These are phyloP conservation scores for Kazachstania sp. DNA, from an alignment of 1,139 yeast species.

Conservation along the genomic window DNA sequence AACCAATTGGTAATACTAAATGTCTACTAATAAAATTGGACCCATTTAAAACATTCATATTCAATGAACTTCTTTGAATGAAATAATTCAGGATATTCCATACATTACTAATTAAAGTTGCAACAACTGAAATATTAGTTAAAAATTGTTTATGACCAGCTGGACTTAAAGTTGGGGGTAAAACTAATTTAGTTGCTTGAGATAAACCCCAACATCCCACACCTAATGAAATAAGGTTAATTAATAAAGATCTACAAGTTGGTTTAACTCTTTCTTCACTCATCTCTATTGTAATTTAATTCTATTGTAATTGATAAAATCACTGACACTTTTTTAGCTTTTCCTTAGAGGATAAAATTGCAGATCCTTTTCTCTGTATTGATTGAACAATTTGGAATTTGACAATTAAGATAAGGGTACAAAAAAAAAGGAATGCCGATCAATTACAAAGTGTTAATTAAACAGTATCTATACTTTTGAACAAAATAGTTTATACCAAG, in stretches of 20 bases:
- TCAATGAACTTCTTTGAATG: slow-evolving; percentile 8
- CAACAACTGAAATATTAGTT: slow-evolving; percentile 49
- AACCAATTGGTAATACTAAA: slow-evolving; percentile 36
- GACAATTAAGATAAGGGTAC: too few species aligned
- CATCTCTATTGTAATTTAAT: neutral
- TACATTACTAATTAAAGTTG: slow-evolving; percentile 36
- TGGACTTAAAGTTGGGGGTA: slow-evolving; percentile 41
- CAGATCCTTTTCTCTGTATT: too few species aligned
- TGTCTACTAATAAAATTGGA: slow-evolving; percentile 18
- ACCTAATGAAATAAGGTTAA: slow-evolving; percentile 21
- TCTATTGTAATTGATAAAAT: neutral
- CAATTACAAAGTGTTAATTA: too few species aligned
- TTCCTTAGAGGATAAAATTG: too few species aligned
- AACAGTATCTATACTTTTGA: too few species aligned
- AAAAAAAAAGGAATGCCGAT: too few species aligned
- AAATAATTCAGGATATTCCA: slow-evolving; percentile 16
- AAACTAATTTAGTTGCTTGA: slow-evolving; percentile 23
- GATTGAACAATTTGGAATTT: too few species aligned
- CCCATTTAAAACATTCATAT: neutral
- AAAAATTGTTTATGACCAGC: slow-evolving; percentile 66
- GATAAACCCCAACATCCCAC: slow-evolving; percentile 26
- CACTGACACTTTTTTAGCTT: neutral
- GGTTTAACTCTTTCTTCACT: slow-evolving; percentile 4
- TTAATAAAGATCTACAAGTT: slow-evolving; percentile 9
- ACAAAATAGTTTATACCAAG: too few species aligned